phyloP scores from a whole-genome alignment of 768 basidiomycete genomes.

The Steccherinum ochraceum region DNA sequence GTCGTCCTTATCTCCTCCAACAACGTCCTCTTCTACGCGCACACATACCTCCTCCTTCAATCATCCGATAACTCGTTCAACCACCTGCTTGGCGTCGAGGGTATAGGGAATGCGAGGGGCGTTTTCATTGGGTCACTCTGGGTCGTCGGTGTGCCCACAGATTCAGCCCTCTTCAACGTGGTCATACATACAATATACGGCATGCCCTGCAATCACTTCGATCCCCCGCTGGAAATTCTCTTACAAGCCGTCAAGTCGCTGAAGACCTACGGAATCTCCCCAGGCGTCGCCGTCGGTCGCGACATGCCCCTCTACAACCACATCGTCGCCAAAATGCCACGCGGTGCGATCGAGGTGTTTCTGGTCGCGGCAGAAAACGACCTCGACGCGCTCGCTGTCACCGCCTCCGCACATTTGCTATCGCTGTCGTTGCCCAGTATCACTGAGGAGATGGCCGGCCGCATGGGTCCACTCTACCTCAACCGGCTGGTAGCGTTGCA shows the following conservation, averaged over 20 bases:
- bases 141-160: constrained; percentile 3
- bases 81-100: constrained; percentile 11
- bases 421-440: constrained; percentile 27
- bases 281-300: constrained; percentile 21
- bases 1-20: constrained; percentile 23
- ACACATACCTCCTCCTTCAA: constrained; percentile 16
- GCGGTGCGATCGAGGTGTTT: constrained; percentile 34
- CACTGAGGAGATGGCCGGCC: constrained; percentile 29
- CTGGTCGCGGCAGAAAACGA: constrained; percentile 30
- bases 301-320: constrained; percentile 25
- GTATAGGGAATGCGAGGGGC: no score
- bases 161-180: constrained; percentile 24
- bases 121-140: constrained; percentile 1
- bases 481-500: constrained; percentile 33
- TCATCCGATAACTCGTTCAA: constrained; percentile 22
- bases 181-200: constrained; percentile 29
- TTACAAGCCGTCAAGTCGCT: constrained; percentile 19
- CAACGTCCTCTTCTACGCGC: constrained; percentile 26
- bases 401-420: constrained; percentile 32
- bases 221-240: constrained; percentile 23
- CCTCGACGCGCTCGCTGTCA: constrained; percentile 32
- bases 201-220: constrained; percentile 19
- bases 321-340: constrained; percentile 28
- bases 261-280: constrained; percentile 21
- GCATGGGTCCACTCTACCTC: constrained; percentile 35